phyloP scores from a whole-genome alignment of 495 filamentous ascomycete genomes.

The Parathielavia hyrcaniae region DNA sequence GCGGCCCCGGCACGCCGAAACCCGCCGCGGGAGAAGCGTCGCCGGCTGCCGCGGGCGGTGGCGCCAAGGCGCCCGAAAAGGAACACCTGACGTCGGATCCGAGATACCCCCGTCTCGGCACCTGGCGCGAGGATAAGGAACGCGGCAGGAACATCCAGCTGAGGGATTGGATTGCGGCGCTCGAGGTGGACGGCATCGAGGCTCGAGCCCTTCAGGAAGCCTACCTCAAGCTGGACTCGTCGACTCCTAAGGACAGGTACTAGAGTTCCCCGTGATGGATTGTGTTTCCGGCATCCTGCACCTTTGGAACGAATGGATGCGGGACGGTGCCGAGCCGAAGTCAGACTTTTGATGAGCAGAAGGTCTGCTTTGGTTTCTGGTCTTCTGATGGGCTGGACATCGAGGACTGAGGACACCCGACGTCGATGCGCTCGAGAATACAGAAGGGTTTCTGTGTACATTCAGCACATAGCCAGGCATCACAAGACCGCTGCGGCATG shows the following conservation, averaged over 20 bases:
- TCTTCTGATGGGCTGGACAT: too few relatives aligned
- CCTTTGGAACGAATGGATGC: too few relatives aligned
- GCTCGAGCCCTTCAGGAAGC: conserved; percentile 48
- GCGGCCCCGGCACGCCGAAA: conserved; percentile 44
- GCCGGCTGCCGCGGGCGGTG: conserved; percentile 16
- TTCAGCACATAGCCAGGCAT: too few relatives aligned
- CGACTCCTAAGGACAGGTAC: conserved; percentile 12
- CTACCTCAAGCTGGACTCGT: conserved; percentile 47
- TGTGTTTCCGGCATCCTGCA: not conserved
- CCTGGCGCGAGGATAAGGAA: conserved; percentile 56
- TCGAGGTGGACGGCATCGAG: conserved; percentile 57
- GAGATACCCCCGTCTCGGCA: conserved; percentile 45
- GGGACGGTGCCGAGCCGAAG: not conserved
- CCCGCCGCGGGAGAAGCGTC: conserved; percentile 27
- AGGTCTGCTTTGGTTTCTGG: too few relatives aligned
- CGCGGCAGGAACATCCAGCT: conserved; percentile 62
- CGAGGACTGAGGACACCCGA: too few relatives aligned
- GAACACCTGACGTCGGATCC: conserved; percentile 33
- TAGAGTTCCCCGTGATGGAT: not conserved
- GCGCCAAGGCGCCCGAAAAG: conserved; percentile 22
- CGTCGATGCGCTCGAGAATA: too few relatives aligned
- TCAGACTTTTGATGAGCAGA: not conserved
- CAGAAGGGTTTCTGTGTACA: too few relatives aligned
- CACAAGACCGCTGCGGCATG: too few relatives aligned
- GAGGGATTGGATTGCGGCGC: conserved; percentile 57